Conservation (phyloP, 2,329 filamentous ascomycete genomes). For the Periconia sp. region DNA sequence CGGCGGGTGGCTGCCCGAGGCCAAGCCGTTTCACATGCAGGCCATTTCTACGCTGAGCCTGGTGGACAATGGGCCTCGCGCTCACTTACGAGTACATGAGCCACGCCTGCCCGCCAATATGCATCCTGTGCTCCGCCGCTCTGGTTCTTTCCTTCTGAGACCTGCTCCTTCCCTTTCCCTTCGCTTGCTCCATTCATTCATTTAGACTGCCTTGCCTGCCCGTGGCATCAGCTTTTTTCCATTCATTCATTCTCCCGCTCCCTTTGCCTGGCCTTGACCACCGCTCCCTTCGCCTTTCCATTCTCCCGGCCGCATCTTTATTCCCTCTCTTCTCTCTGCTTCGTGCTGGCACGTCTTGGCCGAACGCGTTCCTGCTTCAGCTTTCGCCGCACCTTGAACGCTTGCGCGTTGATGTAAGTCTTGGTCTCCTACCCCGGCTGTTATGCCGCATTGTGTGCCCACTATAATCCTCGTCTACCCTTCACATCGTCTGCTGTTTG, state of each 20-base stretch:
- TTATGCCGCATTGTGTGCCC: slow-evolving; percentile 21
- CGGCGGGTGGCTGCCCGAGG: slow-evolving; percentile 33
- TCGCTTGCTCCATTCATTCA: slow-evolving; percentile 34
- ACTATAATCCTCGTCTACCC: slow-evolving; percentile 17
- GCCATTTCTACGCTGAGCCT: slow-evolving; percentile 39
- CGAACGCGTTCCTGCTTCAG: slow-evolving; percentile 35
- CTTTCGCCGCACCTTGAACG: slow-evolving; percentile 25
- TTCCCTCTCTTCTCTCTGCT: slow-evolving; percentile 17
- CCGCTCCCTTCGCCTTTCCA: slow-evolving; percentile 21
- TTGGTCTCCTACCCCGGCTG: slow-evolving; percentile 23
- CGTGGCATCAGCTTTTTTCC: slow-evolving; percentile 3
- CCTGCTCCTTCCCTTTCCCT: slow-evolving; percentile 11
- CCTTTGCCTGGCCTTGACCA: slow-evolving; percentile 19
- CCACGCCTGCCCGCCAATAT: slow-evolving; percentile 12
- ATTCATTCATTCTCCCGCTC: slow-evolving; percentile 5
- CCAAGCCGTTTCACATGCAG: slow-evolving; percentile 47
- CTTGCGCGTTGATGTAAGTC: slow-evolving; percentile 45
- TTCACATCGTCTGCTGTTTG: slow-evolving; percentile 13
- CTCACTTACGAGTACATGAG: slow-evolving; percentile 29
- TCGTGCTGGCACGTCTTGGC: slow-evolving; percentile 50
- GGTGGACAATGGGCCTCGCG: no score
- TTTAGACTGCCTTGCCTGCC: slow-evolving; percentile 34
- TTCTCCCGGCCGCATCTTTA: slow-evolving; percentile 24
- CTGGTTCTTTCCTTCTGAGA: no score
- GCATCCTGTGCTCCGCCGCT: slow-evolving; percentile 13